Conservation (phyloP, 306 rosid species). For the Geum urbanum region DNA sequence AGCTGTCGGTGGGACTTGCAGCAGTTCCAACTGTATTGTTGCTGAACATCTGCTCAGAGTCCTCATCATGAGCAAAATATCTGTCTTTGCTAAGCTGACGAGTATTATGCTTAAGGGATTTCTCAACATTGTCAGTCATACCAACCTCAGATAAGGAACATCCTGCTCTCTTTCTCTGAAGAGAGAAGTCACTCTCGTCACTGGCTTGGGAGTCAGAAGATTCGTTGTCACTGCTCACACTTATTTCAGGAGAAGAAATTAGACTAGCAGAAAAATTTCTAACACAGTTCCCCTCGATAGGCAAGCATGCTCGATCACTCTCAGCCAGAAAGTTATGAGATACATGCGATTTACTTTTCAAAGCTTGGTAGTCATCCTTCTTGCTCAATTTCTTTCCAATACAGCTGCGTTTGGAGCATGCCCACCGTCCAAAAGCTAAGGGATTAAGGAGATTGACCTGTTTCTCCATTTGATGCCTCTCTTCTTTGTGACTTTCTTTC, state of each 20-base stretch:
- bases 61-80: constrained; percentile 13
- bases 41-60: constrained; percentile 14
- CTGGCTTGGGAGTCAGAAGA: constrained; percentile 24
- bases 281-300: constrained; percentile 22
- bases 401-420: constrained; percentile 46
- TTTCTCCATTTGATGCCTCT: constrained; percentile 31
- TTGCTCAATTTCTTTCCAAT: constrained; percentile 37
- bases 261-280: constrained; percentile 18
- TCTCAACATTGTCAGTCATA: constrained; percentile 20
- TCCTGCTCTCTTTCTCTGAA: constrained; percentile 30
- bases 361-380: constrained; percentile 24
- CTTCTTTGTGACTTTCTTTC: constrained; percentile 25
- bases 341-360: constrained; percentile 27
- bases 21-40: constrained; percentile 17
- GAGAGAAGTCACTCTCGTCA: constrained; percentile 28
- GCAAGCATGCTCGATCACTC: constrained; percentile 23
- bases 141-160: constrained; percentile 27
- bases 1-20: constrained; percentile 13
- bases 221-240: constrained; percentile 22
- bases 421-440: constrained; percentile 44
- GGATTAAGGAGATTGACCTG: constrained; percentile 32
- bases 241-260: constrained; percentile 38
- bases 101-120: constrained; percentile 20
- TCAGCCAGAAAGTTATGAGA: constrained; percentile 22
- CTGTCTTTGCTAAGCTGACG: constrained; percentile 25